Base-by-base conservation (phyloP, 805 yeast genomes). In the Barnettozyma sucrosica region DNA sequence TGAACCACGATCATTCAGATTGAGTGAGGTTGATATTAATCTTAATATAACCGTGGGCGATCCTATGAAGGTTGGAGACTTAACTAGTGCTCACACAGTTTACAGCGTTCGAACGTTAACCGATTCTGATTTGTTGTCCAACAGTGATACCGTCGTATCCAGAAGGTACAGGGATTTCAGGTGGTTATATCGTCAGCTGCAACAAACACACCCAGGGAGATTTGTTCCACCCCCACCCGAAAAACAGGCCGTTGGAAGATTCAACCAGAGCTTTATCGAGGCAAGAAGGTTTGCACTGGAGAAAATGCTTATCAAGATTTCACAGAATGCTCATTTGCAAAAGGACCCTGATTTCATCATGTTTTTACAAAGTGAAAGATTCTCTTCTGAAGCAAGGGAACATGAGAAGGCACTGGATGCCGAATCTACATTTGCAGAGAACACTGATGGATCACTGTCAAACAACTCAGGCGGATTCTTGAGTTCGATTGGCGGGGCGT, bases 161-260 rank as follows among this genome's bases (percentile, higher is more conserved):
- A 74, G 99, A 62, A 76, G 99, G 54, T 93, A 92, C 65, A 79
- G 83, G 45, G 99, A 93, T 65, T 92, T 93, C 66, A 71, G 96
- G 51, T 92, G 98, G 98, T 72, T 93, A 11, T 92, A 89, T 64
- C 88, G 87, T 54, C 96, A 90, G 56, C 70, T 93, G 23, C 86
- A 85, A 59, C 77, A 79, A 58, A 87, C 84, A 56, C 89, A 93
- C 61, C 95, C 96, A 32, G 99, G 99, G 1, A 74, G 76, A 49
- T 82, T 93, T 33, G 81, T 93, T 21, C 98, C 99, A 1, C 96
- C 98, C 1, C 97, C 98, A 4, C 90, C 97, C 0, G 95, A 87
- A 50, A 95, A 93, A 64, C 96, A 95, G 52, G 85, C 85, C 7
- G 83, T 90, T 47, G 97, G 98, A 5, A 76, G 97, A 52, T 89